Conservation (phyloP, 495 filamentous ascomycete species). For the Hyphodiscus hymeniophilus region DNA sequence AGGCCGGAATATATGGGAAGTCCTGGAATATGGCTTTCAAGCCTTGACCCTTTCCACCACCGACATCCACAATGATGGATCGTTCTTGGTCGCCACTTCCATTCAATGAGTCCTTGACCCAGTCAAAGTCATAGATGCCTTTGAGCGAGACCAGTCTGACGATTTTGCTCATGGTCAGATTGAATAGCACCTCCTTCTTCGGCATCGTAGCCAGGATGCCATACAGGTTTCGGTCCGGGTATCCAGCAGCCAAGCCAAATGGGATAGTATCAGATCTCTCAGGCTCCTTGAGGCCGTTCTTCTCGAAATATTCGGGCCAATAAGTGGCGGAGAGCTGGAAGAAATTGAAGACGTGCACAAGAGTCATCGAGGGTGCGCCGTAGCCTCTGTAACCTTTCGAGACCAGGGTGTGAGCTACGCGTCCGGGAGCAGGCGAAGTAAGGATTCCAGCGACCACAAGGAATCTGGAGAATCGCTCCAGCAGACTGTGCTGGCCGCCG, state of each 20-base stretch:
- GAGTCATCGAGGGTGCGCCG: neutral
- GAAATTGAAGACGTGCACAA: slow-evolving; percentile 19
- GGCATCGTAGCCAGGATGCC: slow-evolving; percentile 20
- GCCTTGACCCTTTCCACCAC: slow-evolving; percentile 31
- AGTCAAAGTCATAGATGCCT: slow-evolving; percentile 27
- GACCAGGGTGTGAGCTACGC: slow-evolving; percentile 19
- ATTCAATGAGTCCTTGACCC: slow-evolving; percentile 12
- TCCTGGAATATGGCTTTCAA: slow-evolving; percentile 22
- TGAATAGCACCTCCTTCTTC: slow-evolving; percentile 13
- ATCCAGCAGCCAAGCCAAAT: slow-evolving; percentile 18
- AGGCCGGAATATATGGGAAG: slow-evolving; percentile 19
- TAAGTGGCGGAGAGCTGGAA: slow-evolving; percentile 18
- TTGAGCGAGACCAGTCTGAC: slow-evolving; percentile 21
- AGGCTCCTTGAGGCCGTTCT: slow-evolving; percentile 26
- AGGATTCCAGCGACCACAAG: slow-evolving; percentile 16
- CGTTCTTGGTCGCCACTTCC: slow-evolving; percentile 4
- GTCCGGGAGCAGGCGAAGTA: slow-evolving; percentile 9
- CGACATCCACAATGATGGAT: slow-evolving; percentile 29
- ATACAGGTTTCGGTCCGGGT: slow-evolving; percentile 22
- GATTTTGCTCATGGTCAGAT: slow-evolving; percentile 25
- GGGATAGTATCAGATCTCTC: slow-evolving; percentile 23
- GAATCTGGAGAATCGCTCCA: slow-evolving; percentile 16
- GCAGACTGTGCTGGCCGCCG: slow-evolving; percentile 21
- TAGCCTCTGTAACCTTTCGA: slow-evolving; percentile 9
- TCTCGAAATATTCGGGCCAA: slow-evolving; percentile 27